Conservation (phyloP, 2,329 filamentous ascomycete genomes). For the Aspergillus sp. region DNA sequence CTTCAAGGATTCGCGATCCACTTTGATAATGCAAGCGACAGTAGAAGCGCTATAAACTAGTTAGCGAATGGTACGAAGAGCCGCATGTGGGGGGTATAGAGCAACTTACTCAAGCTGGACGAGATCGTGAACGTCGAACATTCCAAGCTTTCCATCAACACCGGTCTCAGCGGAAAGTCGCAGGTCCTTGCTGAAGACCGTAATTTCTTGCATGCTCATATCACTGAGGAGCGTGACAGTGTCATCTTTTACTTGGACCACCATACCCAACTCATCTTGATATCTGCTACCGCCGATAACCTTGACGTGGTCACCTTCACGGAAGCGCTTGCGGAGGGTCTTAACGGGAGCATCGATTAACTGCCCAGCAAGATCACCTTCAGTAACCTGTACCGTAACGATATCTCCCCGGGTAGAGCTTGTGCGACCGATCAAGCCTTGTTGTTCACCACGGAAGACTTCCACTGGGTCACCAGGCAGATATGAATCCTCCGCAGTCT, state of each 20-base stretch:
- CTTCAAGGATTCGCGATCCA: constrained; percentile 87
- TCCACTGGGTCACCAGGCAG: constrained; percentile 94
- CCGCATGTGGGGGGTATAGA: neutral
- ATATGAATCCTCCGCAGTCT: constrained; percentile 76
- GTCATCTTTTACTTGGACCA: constrained; percentile 89
- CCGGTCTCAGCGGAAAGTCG: constrained; percentile 90
- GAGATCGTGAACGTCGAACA: constrained; percentile 88
- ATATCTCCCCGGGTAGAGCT: constrained; percentile 87
- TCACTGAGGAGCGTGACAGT: constrained; percentile 90
- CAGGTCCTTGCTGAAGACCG: constrained; percentile 95
- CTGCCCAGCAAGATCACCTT: constrained; percentile 78
- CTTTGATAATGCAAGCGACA: constrained; percentile 89
- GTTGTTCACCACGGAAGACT: constrained; percentile 92
- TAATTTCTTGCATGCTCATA: constrained; percentile 88
- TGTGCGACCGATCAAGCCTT: constrained; percentile 81
- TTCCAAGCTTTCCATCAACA: constrained; percentile 74
- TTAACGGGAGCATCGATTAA: constrained; percentile 90
- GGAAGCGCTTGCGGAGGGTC: constrained; percentile 88
- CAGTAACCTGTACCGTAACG: constrained; percentile 79
- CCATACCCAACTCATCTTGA: constrained; percentile 93
- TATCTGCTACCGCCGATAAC: constrained; percentile 95
- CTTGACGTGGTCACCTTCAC: constrained; percentile 94
- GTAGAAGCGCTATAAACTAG: constrained; percentile 63
- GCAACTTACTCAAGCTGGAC: constrained; percentile 77
- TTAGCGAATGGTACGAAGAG: constrained; percentile 23